phyloP scores from a whole-genome alignment of 176 grass and related monocot genomes.

The Calamus simplicifolius region DNA sequence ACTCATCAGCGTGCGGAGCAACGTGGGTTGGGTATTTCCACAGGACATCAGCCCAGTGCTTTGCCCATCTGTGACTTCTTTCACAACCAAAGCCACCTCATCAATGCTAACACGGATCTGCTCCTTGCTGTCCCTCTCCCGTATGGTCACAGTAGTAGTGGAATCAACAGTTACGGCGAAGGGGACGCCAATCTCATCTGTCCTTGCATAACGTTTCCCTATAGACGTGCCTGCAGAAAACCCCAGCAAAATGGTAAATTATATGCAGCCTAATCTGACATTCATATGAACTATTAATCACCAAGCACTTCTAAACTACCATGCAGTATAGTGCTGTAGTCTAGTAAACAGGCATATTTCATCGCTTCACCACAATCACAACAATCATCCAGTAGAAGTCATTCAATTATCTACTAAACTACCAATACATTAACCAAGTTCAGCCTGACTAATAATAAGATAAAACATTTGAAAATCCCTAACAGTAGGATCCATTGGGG shows the following conservation, averaged over 20 bases:
- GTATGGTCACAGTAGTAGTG: conserved; percentile 30
- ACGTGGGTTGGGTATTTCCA: conserved; percentile 38
- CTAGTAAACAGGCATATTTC: no score
- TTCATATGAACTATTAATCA: no score
- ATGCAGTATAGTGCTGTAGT: no score
- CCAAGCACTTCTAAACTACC: no score
- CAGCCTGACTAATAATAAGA: no score
- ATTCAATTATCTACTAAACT: no score
- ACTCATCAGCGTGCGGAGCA: conserved; percentile 35
- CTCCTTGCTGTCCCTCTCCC: conserved; percentile 64
- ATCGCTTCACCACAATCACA: no score
- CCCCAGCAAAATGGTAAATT: background rate
- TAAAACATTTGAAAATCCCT: no score
- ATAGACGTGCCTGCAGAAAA: conserved; percentile 53
- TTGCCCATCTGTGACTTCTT: conserved; percentile 50
- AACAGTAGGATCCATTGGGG: no score
- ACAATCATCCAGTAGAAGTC: no score
- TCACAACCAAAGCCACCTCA: conserved; percentile 51
- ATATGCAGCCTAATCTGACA: background rate
- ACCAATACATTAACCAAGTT: no score
- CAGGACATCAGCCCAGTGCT: conserved; percentile 53
- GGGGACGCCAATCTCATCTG: conserved; percentile 66
- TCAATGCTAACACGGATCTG: conserved; percentile 49
- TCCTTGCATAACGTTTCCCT: conserved; percentile 61
- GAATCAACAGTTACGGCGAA: conserved; percentile 65